Evolutionary conservation across 2,329 filamentous ascomycete species (phyloP).

Genomic region (Calonectria naviculata): DNA sequence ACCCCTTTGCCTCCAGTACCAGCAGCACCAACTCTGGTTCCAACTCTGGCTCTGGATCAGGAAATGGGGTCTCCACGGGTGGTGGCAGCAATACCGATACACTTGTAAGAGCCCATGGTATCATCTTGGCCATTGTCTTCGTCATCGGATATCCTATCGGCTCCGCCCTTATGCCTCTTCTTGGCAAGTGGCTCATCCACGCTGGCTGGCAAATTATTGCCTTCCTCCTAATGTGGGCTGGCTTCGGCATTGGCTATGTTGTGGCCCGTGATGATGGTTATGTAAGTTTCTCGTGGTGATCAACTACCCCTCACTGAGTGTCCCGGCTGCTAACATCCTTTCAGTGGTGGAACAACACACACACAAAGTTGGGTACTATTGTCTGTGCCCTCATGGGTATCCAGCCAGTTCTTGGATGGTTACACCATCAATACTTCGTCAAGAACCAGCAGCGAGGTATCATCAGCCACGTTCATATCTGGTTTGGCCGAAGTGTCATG

Average conservation of each 20-base stretch:
- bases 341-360: slow-evolving; percentile 63
- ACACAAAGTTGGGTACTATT: slow-evolving; percentile 67
- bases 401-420: slow-evolving; percentile 67
- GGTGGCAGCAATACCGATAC: slow-evolving; percentile 35
- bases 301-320: not conserved
- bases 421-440: slow-evolving; percentile 67
- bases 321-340: slow-evolving; percentile 30
- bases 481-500: slow-evolving; percentile 70
- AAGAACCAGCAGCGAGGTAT: slow-evolving; percentile 58
- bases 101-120: slow-evolving; percentile 61
- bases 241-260: slow-evolving; percentile 67
- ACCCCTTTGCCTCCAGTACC: slow-evolving; percentile 58
- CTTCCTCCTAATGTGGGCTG: slow-evolving; percentile 69
- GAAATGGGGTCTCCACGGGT: slow-evolving; percentile 25
- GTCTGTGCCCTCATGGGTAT: slow-evolving; percentile 65
- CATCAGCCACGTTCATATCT: slow-evolving; percentile 69
- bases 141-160: slow-evolving; percentile 70
- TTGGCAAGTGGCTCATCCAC: slow-evolving; percentile 69
- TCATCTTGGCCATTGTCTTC: slow-evolving; percentile 71
- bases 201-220: slow-evolving; percentile 64
- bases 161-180: slow-evolving; percentile 68
- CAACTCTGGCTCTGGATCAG: slow-evolving; percentile 8
- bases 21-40: slow-evolving; percentile 18
- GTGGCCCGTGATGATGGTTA: slow-evolving; percentile 52
- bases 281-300: slow-evolving; percentile 50